Percentiles rank a stretch among this genome's conserved stretches.
Conservation (phyloP, 768 basidiomycete genomes). For the Boletus sp. region DNA sequence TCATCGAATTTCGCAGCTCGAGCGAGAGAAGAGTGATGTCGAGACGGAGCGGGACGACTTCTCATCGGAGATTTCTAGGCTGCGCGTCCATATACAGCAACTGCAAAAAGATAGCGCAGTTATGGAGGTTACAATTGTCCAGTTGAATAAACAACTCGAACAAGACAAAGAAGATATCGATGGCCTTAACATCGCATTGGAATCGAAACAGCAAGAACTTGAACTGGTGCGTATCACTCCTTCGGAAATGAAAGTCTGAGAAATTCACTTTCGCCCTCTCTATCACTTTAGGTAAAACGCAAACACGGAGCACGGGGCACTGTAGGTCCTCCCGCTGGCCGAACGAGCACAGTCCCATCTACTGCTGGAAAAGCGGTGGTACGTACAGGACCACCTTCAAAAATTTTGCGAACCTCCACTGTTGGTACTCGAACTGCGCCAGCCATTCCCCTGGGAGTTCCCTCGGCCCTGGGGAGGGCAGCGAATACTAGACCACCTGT, state of each 20-base stretch:
- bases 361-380: conserved; percentile 33
- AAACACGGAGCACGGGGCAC: conserved; percentile 54
- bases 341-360: conserved; percentile 36
- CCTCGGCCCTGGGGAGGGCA: conserved; percentile 31
- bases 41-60: conserved; percentile 39
- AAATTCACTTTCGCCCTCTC: conserved; percentile 1
- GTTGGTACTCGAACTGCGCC: conserved; percentile 36
- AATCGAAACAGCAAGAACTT: conserved; percentile 92
- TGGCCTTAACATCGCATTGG: conserved; percentile 87
- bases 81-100: conserved; percentile 61
- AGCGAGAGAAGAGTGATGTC: conserved; percentile 57
- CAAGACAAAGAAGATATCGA: conserved; percentile 73
- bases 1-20: conserved; percentile 66
- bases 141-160: conserved; percentile 61
- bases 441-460: conserved; percentile 29
- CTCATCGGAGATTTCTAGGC: conserved; percentile 53
- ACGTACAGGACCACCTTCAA: conserved; percentile 51
- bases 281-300: conserved; percentile 54
- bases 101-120: conserved; percentile 80
- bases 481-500: conserved; percentile 15
- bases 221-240: conserved; percentile 61
- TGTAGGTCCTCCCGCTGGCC: conserved; percentile 55
- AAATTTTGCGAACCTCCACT: conserved; percentile 32
- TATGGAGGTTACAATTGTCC: conserved; percentile 76
- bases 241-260: too few species aligned